Evolutionary conservation across 129 eudicot species (phyloP).

Genomic region (Tanacetum coccineum): DNA sequence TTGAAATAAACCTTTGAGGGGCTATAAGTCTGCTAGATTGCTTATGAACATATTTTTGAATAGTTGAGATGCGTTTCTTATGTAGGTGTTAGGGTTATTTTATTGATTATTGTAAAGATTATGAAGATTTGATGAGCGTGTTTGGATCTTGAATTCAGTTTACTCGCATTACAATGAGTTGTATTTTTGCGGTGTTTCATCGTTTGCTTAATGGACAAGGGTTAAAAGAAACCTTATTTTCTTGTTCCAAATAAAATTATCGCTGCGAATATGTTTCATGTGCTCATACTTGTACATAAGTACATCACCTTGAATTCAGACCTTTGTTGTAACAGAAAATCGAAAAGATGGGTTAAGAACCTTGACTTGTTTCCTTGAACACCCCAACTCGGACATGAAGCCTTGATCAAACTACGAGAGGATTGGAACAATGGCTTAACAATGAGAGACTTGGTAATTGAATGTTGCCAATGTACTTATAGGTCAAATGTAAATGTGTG

Average conservation of each 20-base stretch:
- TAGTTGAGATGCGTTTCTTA: conserved; percentile 4
- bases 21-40: conserved; percentile 28
- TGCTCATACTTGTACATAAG: background rate
- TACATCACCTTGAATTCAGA: background rate
- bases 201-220: background rate
- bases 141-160: conserved; percentile 12
- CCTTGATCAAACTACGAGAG: background rate
- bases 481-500: too few relatives aligned
- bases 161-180: background rate
- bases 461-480: background rate
- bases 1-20: conserved; percentile 20
- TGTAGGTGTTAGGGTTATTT: conserved; percentile 12
- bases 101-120: conserved; percentile 21
- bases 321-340: background rate
- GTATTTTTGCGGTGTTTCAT: background rate
- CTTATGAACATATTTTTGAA: conserved; percentile 17
- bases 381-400: background rate
- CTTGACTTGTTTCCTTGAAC: background rate
- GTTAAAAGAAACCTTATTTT: background rate
- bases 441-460: too few relatives aligned
- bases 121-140: conserved; percentile 16
- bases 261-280: background rate
- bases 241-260: background rate
- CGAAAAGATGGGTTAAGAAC: background rate
- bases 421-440: background rate